These are phyloP conservation scores for Aspergillus hiratsukae DNA, from an alignment of 2,329 filamentous ascomycete species.

Conservation along the genomic window DNA sequence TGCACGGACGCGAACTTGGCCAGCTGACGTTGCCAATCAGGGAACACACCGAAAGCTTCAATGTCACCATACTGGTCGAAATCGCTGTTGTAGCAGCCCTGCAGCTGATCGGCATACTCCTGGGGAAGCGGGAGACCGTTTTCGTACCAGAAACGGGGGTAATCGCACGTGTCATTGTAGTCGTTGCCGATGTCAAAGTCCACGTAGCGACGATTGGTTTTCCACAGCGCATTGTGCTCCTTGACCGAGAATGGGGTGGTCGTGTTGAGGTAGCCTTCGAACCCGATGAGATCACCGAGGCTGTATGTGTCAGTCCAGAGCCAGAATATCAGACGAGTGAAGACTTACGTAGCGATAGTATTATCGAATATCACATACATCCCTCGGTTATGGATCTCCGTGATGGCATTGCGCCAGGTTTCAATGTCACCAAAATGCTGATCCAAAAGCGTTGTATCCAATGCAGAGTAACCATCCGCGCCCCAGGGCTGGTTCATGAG, in stretches of 20 bases:
- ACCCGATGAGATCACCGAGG: constrained; percentile 58
- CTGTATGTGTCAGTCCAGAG: constrained; percentile 1
- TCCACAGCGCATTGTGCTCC: constrained; percentile 57
- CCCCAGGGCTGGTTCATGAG: constrained; percentile 62
- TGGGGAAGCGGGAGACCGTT: constrained; percentile 47
- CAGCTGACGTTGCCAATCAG: constrained; percentile 59
- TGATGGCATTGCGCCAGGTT: constrained; percentile 53
- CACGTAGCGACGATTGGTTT: constrained; percentile 49
- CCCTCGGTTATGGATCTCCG: constrained; percentile 54
- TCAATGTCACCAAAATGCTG: constrained; percentile 56
- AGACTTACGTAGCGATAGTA: constrained; percentile 55
- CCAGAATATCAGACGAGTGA: neutral
- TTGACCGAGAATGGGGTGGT: constrained; percentile 51
- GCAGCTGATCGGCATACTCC: constrained; percentile 44
- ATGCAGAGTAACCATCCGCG: constrained; percentile 54
- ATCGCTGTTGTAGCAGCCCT: constrained; percentile 57
- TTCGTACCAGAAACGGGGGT: constrained; percentile 59
- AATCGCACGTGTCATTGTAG: constrained; percentile 51
- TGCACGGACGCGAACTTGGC: constrained; percentile 63
- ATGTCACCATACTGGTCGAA: constrained; percentile 62
- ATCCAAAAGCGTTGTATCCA: constrained; percentile 60
- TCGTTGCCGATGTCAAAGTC: constrained; percentile 54
- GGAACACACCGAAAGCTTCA: constrained; percentile 58
- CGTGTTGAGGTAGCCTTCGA: constrained; percentile 55
- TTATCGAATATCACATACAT: constrained; percentile 65